A percentile compares a stretch with the other conserved stretches of the same genome.
phyloP scores from a whole-genome alignment of 2,329 filamentous ascomycete species.

The Neurospora sp. region DNA sequence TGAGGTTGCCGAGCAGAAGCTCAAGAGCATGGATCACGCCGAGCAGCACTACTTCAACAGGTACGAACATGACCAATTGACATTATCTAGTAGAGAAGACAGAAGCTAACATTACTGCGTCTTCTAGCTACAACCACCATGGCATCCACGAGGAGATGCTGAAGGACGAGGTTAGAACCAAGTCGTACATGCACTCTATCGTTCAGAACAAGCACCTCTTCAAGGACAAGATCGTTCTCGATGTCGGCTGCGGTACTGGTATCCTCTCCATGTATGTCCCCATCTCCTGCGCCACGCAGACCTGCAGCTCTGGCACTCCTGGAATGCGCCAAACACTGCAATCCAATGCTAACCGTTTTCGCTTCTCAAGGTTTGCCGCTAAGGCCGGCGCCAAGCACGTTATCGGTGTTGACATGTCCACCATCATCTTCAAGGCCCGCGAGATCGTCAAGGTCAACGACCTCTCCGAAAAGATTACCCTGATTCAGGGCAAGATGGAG shows the following conservation, averaged over 20 bases:
- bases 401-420: conserved; percentile 98
- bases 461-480: conserved; percentile 89
- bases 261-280: conserved; percentile 89
- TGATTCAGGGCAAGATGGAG: conserved; percentile 99
- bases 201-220: conserved; percentile 93
- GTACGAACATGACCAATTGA: conserved; percentile 33
- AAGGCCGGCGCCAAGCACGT: conserved; percentile 97
- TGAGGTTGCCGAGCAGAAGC: conserved; percentile 49
- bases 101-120: conserved; percentile 26
- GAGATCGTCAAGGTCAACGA: conserved; percentile 92
- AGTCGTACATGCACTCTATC: conserved; percentile 94
- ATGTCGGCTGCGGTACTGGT: conserved; percentile 93
- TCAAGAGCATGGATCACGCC: conserved; percentile 75
- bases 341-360: background rate
- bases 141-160: conserved; percentile 98
- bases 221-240: conserved; percentile 85
- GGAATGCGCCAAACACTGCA: background rate
- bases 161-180: conserved; percentile 97
- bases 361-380: conserved; percentile 70
- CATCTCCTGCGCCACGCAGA: background rate
- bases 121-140: conserved; percentile 86
- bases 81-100: background rate
- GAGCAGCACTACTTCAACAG: conserved; percentile 99
- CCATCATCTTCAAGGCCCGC: conserved; percentile 95
- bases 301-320: background rate